Evolutionary conservation across 805 yeast genomes (phyloP), one percentile per base, ranked within the genome.

Genomic region (Metschnikowia drakensbergensis): DNA sequence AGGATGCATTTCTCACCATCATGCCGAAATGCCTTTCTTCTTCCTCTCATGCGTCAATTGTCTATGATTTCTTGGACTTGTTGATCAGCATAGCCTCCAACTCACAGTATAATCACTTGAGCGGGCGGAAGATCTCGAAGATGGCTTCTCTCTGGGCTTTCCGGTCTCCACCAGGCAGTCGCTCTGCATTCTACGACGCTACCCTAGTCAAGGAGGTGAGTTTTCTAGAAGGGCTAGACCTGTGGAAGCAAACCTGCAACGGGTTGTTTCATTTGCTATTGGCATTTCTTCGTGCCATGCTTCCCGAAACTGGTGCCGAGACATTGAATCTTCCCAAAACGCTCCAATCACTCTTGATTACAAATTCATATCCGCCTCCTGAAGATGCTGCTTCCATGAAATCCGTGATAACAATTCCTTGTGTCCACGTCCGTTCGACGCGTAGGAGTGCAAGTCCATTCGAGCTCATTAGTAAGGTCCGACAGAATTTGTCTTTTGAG

Each of bases 61-160:
- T 88, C 4, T 88, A 87, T 63, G 96, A 88, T 62, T 91, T 89
- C 59, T 78, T 89, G 58, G 96, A 90, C 60, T 74, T 90, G 32
- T 68, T 91, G 38, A 86, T 88, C 8, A 77, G 89, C 8, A 67
- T 90, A 37, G 83, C 95, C 0, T 81, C 95, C 7, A 86, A 88
- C 65, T 82, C 95, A 3, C 85, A 82, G 57, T 80, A 82, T 37
- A 88, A 89, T 59, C 82, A 85, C 59, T 69, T 90, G 74, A 81
- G 87, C 59, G 95, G 94, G 0, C 75, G 90, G 42, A 88, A 88
- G 60, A 76, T 90, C 13, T 76, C 94, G 9, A 83, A 86, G 55
- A 77, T 90, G 81, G 84, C 92, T 35, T 91, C 92, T 6, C 68
- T 88, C 25, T 90, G 96, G 96, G 97, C 96, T 0, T 90, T 90